These are phyloP conservation scores for Globisporangium middletonii DNA, from an alignment of 352 stramenopile genomes.

Conservation along the genomic window DNA sequence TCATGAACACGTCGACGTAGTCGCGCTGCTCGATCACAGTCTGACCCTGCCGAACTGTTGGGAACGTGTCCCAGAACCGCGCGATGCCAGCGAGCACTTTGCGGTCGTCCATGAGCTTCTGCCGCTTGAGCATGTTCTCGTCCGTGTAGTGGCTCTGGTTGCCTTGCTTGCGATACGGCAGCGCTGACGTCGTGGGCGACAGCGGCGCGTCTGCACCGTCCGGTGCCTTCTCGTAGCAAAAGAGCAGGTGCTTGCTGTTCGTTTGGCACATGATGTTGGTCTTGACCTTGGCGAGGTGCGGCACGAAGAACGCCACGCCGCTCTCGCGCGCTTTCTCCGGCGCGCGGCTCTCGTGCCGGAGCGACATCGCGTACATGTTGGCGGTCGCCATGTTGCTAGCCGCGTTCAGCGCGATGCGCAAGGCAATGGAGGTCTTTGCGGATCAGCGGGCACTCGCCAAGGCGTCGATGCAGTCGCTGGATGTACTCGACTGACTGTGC, in stretches of 20 bases:
- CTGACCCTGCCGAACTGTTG: constrained; percentile 37
- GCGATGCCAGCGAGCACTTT: constrained; percentile 40
- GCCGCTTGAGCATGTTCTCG: constrained; percentile 53
- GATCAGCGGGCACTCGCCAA: background rate
- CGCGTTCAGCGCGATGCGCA: no score
- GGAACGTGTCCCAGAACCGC: constrained; percentile 75
- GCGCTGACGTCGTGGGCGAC: constrained; percentile 12
- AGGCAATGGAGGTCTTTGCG: background rate
- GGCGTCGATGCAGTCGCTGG: background rate
- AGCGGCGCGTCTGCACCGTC: background rate
- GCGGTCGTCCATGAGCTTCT: constrained; percentile 43
- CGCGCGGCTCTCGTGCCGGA: constrained; percentile 22
- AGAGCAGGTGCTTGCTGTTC: constrained; percentile 41
- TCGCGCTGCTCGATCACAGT: constrained; percentile 40
- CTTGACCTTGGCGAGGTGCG: constrained; percentile 63
- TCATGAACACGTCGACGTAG: constrained; percentile 78
- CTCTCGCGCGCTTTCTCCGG: constrained; percentile 27
- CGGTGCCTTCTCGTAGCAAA: constrained; percentile 33
- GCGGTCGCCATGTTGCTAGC: constrained; percentile 21
- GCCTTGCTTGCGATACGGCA: constrained; percentile 71
- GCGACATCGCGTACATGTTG: constrained; percentile 34
- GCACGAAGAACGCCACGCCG: constrained; percentile 52
- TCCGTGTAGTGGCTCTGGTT: constrained; percentile 62
- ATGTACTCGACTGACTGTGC: background rate
- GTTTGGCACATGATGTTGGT: constrained; percentile 52